phyloP scores from a whole-genome alignment of 164 flowering plant genomes.

The Litsea cubeba region DNA sequence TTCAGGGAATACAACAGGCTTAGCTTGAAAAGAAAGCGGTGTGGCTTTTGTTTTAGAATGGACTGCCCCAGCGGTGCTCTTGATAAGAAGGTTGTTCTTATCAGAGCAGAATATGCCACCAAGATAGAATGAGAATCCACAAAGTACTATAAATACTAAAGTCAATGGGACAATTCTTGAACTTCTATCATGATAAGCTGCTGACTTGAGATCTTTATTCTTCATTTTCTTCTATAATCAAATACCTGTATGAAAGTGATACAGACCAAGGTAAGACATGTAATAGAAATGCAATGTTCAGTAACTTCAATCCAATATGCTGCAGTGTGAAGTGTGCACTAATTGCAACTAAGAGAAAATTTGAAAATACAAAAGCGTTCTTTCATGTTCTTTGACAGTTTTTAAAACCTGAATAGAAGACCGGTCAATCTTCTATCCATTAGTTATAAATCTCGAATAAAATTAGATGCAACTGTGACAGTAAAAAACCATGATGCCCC shows the following conservation, averaged over 20 bases:
- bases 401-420: too few relatives aligned
- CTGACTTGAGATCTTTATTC: conserved; percentile 71
- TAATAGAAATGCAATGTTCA: neutral
- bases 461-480: too few relatives aligned
- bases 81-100: conserved; percentile 29
- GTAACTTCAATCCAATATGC: neutral
- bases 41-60: conserved; percentile 31
- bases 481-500: too few relatives aligned
- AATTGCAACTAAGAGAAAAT: too few relatives aligned
- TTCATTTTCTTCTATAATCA: conserved; percentile 42
- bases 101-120: conserved; percentile 80
- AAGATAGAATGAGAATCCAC: conserved; percentile 93
- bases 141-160: conserved; percentile 55
- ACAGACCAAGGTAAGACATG: neutral
- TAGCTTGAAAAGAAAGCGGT: conserved; percentile 46
- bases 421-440: too few relatives aligned
- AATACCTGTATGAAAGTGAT: neutral
- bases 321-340: too few relatives aligned
- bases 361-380: too few relatives aligned
- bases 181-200: conserved; percentile 46
- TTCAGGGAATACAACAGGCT: conserved; percentile 52
- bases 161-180: conserved; percentile 54
- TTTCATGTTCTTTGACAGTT: too few relatives aligned
- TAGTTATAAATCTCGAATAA: too few relatives aligned
- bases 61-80: conserved; percentile 22